phyloP scores from a whole-genome alignment of 345 rosid genomes.

The Litchi chinensis region DNA sequence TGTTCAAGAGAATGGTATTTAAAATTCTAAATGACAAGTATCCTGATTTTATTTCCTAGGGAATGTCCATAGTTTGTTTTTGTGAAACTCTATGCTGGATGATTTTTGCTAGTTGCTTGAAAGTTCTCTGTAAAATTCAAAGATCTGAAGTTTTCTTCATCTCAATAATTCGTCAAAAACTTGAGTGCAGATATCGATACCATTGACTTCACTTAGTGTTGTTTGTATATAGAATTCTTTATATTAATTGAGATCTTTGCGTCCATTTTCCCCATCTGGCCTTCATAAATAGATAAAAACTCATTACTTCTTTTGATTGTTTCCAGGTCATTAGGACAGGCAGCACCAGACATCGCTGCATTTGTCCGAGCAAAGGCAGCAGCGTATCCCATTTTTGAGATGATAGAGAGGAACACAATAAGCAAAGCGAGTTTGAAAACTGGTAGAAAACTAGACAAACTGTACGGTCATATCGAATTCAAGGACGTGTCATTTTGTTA shows the following conservation, averaged over 20 bases:
- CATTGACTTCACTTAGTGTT: background rate
- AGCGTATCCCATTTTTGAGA: constrained; percentile 87
- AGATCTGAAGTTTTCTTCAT: background rate
- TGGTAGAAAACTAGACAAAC: constrained; percentile 51
- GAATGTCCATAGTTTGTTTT: too few species aligned
- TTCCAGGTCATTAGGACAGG: constrained; percentile 85
- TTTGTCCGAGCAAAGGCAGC: constrained; percentile 84
- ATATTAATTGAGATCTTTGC: background rate
- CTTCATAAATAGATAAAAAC: background rate
- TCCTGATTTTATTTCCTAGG: too few species aligned
- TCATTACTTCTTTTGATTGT: constrained; percentile 1
- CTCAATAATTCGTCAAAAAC: background rate
- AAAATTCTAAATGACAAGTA: too few species aligned
- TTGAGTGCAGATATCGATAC: background rate
- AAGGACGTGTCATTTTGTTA: constrained; percentile 73
- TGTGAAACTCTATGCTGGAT: background rate
- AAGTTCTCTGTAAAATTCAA: too few species aligned
- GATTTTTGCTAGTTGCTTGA: too few species aligned
- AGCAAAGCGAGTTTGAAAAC: constrained; percentile 58
- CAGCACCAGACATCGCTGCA: constrained; percentile 87
- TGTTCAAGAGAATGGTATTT: too few species aligned
- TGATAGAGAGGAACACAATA: constrained; percentile 81
- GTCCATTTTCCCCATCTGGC: background rate
- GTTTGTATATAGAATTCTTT: background rate
- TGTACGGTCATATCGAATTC: constrained; percentile 78